A percentile compares a stretch with the other conserved stretches of the same genome.
Conservation (phyloP, 2,329 filamentous ascomycete genomes). For the Botrytis fragariae region DNA sequence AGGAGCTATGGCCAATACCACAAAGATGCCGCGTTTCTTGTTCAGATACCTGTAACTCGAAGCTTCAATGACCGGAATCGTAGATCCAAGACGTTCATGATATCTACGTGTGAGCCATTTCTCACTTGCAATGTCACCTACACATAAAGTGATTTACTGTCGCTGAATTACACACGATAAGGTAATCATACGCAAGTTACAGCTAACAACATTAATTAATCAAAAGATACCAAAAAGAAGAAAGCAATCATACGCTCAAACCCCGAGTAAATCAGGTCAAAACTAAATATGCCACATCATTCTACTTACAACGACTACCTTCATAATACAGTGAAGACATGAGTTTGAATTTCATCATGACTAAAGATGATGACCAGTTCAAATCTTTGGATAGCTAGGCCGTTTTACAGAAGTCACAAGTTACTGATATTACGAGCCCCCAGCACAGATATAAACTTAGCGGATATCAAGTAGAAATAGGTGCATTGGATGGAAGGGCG, state of each 20-base stretch:
- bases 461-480: background rate
- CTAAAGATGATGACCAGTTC: background rate
- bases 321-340: background rate
- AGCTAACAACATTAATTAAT: background rate
- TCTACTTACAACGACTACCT: background rate
- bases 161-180: background rate
- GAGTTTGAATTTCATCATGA: fast-evolving
- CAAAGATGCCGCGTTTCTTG: background rate
- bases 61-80: background rate
- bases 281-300: background rate
- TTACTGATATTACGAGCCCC: background rate
- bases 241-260: background rate
- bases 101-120: background rate
- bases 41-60: background rate
- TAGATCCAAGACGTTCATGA: background rate
- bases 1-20: background rate
- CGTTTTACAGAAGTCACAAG: background rate
- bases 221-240: background rate
- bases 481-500: background rate
- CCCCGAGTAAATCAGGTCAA: background rate
- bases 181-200: background rate
- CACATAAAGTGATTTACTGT: background rate
- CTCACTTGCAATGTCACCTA: background rate
- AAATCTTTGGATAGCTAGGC: background rate
- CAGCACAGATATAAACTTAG: background rate